Percentiles rank a stretch among this genome's conserved stretches.
Conservation (phyloP, 768 basidiomycete genomes). For the Phaffia tasmanica region DNA sequence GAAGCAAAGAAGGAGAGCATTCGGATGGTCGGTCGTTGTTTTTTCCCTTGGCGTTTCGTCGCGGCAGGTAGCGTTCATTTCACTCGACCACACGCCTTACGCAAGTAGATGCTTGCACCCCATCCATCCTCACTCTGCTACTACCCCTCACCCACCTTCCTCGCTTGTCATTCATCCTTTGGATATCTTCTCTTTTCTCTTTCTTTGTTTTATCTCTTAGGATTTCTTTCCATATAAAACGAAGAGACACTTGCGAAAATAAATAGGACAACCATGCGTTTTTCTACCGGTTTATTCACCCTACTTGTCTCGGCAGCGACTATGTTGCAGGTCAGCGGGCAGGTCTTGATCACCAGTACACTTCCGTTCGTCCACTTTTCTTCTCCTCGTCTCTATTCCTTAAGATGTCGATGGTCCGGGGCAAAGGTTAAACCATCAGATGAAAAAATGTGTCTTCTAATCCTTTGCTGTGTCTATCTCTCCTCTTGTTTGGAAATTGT, state of each 20-base stretch:
- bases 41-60: background rate
- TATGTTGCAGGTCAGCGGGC: background rate
- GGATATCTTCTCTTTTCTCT: background rate
- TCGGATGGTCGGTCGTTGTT: background rate
- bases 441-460: no score
- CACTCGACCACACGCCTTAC: background rate
- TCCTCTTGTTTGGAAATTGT: no score
- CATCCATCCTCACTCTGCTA: background rate
- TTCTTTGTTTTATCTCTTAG: background rate
- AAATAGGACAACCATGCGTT: slow-evolving; percentile 1
- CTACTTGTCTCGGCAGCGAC: background rate
- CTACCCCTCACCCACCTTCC: no score
- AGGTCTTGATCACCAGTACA: slow-evolving; percentile 9
- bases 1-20: no score
- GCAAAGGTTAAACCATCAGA: no score
- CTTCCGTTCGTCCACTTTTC: slow-evolving; percentile 7
- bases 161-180: no score
- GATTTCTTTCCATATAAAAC: background rate
- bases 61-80: background rate
- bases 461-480: no score
- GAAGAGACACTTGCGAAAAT: no score
- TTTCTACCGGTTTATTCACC: background rate
- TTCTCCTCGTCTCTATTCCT: slow-evolving; percentile 8
- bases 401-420: background rate
- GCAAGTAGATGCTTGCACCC: background rate